Evolutionary conservation across 164 flowering plant genomes (phyloP), one percentile per base, ranked within the genome.

Genomic region (Euptelea pleiosperma): DNA sequence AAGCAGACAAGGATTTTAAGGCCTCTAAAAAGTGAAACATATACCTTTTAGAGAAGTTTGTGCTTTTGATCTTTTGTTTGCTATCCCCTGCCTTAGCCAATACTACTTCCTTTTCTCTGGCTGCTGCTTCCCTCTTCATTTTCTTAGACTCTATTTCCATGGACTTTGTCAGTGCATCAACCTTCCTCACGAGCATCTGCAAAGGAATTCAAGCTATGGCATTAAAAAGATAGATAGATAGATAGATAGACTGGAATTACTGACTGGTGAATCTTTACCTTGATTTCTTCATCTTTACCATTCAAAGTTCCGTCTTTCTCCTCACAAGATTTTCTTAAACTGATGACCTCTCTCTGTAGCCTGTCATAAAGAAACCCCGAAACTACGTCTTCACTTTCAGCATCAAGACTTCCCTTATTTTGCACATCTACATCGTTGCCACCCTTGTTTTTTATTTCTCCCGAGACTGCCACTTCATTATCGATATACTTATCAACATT

Each of bases 341-440:
- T 72, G 55, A 89, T 63, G 19, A 93, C 94, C 71, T 93, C 96
- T 54, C 72, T 89, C 56, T 89, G 97, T 62, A 89, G 77, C 67
- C 77, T 74, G 55, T 93, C 96, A 64, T 93, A 93, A 56, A 93
- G 67, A 69, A 82, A 84, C 8, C 97, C 98, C 2, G 97, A 93
- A 31, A 93, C 86, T 42, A 73, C 42, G 63, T 89, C 97, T 55
- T 75, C 83, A 35, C 35, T 28, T 11, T 65, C 75, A 47, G 44
- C 25, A 45, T 53, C 67, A 8, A 43, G 30, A 40, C 57, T 64
- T 40, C 36, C 70, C 28, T 60, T 71, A 43, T 33, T 67, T 41
- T 70, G 58, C 19, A 25, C 34, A 12, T 55, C 80, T 26, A 26
- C 66, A 40, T 46, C 64, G 7, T 51, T 61, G 25, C 53, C 33